phyloP scores from a whole-genome alignment of 2,329 filamentous ascomycete genomes.

The Stemphylium vesicarium region DNA sequence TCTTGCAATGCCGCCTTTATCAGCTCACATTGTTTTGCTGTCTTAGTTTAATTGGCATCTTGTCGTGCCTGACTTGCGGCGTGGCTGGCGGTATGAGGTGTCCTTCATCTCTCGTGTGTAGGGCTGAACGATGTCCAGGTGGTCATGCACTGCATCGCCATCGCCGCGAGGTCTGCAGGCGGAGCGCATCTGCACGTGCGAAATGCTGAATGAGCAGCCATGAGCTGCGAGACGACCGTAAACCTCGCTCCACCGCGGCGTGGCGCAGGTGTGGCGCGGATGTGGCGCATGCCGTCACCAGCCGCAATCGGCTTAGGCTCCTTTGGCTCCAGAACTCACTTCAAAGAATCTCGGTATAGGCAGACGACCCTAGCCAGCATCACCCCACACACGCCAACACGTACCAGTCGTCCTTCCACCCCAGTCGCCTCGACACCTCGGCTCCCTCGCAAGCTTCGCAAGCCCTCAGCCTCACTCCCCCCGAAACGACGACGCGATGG shows the following conservation, averaged over 20 bases:
- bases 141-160: slow-evolving; percentile 18
- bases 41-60: neutral
- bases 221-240: neutral
- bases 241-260: slow-evolving; percentile 1
- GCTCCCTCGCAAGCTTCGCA: slow-evolving; percentile 11
- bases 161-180: slow-evolving; percentile 14
- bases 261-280: slow-evolving; percentile 24
- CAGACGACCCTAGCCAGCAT: slow-evolving; percentile 16
- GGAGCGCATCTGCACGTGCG: neutral
- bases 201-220: neutral
- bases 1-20: slow-evolving; percentile 2
- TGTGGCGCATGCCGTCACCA: slow-evolving; percentile 18
- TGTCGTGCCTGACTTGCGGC: neutral
- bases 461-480: slow-evolving; percentile 17
- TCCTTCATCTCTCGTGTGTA: slow-evolving; percentile 4
- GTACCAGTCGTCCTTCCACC: slow-evolving; percentile 19
- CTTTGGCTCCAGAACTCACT: slow-evolving; percentile 18
- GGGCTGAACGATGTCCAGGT: slow-evolving; percentile 3
- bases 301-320: slow-evolving; percentile 14
- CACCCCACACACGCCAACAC: slow-evolving; percentile 28
- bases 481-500: slow-evolving; percentile 49
- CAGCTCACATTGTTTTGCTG: neutral
- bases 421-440: slow-evolving; percentile 26
- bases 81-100: neutral
- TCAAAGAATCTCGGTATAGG: slow-evolving; percentile 29